A percentile compares a stretch with the other conserved stretches of the same genome.
Evolutionary conservation across 2,329 filamentous ascomycete genomes (phyloP).

Genomic region (Aspergillus sp.): DNA sequence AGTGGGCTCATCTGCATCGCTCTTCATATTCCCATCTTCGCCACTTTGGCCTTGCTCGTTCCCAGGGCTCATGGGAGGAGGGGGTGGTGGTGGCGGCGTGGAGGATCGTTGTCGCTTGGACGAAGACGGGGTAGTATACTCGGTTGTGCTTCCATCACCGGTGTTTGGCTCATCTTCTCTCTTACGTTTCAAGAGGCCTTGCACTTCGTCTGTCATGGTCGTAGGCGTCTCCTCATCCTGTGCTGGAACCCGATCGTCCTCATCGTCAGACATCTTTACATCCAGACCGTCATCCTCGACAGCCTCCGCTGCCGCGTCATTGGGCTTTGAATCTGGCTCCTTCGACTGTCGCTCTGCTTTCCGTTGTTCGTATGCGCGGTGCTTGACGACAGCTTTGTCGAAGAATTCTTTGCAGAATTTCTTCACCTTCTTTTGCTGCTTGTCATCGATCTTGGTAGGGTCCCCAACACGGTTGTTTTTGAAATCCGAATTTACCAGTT

Average conservation of each 20-base stretch:
- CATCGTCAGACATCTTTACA: constrained; percentile 47
- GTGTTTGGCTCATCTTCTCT: constrained; percentile 51
- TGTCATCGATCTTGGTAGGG: constrained; percentile 73
- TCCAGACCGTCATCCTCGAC: constrained; percentile 25
- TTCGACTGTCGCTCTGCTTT: constrained; percentile 54
- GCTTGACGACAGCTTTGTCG: constrained; percentile 81
- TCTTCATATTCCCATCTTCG: constrained; percentile 23
- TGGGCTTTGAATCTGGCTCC: constrained; percentile 24
- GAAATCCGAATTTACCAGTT: constrained; percentile 87
- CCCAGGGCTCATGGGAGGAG: constrained; percentile 31
- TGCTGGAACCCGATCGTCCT: constrained; percentile 28
- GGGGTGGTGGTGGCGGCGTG: constrained; percentile 41
- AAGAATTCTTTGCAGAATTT: constrained; percentile 82
- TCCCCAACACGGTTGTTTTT: constrained; percentile 85
- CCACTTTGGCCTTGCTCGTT: constrained; percentile 22
- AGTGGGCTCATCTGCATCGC: constrained; percentile 21
- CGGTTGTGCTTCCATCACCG: constrained; percentile 34
- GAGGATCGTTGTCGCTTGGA: constrained; percentile 57
- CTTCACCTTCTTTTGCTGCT: constrained; percentile 80
- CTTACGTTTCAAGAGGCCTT: constrained; percentile 61
- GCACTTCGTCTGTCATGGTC: background rate
- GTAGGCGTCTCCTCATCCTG: constrained; percentile 15
- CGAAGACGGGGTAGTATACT: constrained; percentile 48
- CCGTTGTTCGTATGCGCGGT: constrained; percentile 66
- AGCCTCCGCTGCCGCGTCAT: constrained; percentile 28